Evolutionary conservation across 2,329 filamentous ascomycete species (phyloP), one percentile per base, ranked within the genome.

Genomic region (Exophiala oligosperma): DNA sequence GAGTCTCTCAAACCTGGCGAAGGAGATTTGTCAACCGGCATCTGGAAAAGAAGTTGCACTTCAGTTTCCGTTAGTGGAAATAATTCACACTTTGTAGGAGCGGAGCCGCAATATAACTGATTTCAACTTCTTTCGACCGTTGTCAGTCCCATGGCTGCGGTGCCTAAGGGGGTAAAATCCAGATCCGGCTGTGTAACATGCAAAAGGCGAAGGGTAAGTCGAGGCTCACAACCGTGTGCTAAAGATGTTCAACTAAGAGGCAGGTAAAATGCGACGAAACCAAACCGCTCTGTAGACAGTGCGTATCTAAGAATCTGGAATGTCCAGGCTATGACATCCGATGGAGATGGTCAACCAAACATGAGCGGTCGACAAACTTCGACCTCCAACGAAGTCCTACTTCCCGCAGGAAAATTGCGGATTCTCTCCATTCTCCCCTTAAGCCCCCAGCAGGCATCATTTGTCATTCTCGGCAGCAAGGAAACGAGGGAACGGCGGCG

Each of bases 221-320:
- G 21, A 12, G 17, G 38, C 14, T 8, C 8, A 37, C 7, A 7
- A 37, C 8, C 8, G 8, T 41, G 12, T 41, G 11, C 38, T 12
- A 9, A 21, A 21, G 9, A 49, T 7, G 35, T 26, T 28, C 12
- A 29, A 8, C 32, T 48, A 17, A 11, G 24, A 6, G 26, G 29
- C 43, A 54, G 52, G 24, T 54, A 11, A 54, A 54, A 48, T 54
- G 52, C 24, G 52, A 54, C 43, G 52, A 54, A 17, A 21, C 41
- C 7, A 47, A 37, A 29, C 52, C 52, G n/a, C n/a, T n/a, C 12
- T 54, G 52, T 26, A 21, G 5, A 3, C 52, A 54, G 28, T 54
- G 52, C n/a, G 21, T 23, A 12, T 28, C 4, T 3, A 54, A 48
- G 23, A 9, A 41, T 23, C 52, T 54, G 3, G 52, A 54, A 14